Evolutionary conservation across 169 alveolate genomes (phyloP).

Genomic region (Cryptosporidium ubiquitum): DNA sequence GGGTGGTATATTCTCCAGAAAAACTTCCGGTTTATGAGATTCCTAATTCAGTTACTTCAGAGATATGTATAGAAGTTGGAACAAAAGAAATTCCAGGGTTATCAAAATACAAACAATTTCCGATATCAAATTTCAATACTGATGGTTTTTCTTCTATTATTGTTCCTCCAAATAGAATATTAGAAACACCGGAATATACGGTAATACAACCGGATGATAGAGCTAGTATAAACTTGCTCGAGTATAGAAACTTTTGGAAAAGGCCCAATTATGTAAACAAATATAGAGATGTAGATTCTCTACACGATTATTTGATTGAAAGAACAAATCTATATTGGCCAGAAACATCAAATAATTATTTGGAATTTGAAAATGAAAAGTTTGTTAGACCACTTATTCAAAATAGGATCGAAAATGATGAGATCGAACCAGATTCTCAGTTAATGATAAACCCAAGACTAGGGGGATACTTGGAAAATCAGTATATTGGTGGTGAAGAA

Average conservation of each 20-base stretch:
- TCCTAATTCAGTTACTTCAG: conserved; percentile 68
- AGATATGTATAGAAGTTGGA: conserved; percentile 38
- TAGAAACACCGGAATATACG: conserved; percentile 18
- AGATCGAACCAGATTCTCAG: neutral
- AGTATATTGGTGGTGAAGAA: conserved; percentile 3
- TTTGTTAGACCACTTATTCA: neutral
- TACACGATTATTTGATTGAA: neutral
- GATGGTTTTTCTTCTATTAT: conserved; percentile 5
- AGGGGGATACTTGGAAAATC: neutral
- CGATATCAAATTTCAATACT: neutral
- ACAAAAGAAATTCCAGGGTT: conserved; percentile 67
- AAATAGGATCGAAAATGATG: neutral
- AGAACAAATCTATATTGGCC: conserved; percentile 42
- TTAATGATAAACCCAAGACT: neutral
- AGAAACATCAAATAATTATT: neutral
- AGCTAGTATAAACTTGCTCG: neutral
- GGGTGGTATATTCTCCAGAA: conserved; percentile 15
- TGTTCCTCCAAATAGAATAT: conserved; percentile 32
- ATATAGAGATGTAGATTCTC: neutral
- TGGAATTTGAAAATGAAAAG: conserved; percentile 2
- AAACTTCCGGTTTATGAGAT: conserved; percentile 63
- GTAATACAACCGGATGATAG: conserved; percentile 56
- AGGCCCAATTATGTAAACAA: conserved; percentile 36
- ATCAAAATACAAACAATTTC: conserved; percentile 34
- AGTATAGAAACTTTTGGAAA: conserved; percentile 56